A percentile compares a stretch with the other conserved stretches of the same genome.
Evolutionary conservation across 306 rosid species (phyloP).

Genomic region (Vicia sativa): DNA sequence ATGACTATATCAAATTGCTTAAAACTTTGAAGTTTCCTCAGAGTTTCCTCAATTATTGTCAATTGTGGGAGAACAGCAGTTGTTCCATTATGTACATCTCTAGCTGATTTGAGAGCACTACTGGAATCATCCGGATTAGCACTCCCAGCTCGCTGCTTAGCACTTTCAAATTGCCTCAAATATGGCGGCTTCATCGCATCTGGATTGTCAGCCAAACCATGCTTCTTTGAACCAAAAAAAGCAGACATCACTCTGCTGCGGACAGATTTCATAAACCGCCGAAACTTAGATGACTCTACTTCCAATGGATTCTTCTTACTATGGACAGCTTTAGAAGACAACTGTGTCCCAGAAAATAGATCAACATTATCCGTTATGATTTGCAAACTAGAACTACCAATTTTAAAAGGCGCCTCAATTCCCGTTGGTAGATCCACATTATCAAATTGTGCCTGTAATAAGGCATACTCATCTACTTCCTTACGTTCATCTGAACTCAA

Average conservation of each 20-base stretch:
- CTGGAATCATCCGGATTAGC: neutral
- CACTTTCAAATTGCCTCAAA: neutral
- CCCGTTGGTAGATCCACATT: conserved; percentile 74
- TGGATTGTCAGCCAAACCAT: conserved; percentile 17
- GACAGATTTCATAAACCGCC: conserved; percentile 48
- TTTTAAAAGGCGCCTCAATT: conserved; percentile 68
- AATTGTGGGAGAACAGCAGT: conserved; percentile 33
- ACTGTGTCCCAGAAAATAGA: conserved; percentile 34
- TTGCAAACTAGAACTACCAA: neutral
- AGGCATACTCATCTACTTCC: conserved; percentile 64
- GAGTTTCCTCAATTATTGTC: conserved; percentile 30
- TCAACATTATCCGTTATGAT: neutral
- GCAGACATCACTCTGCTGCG: conserved; percentile 50
- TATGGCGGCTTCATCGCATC: neutral
- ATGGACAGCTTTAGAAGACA: conserved; percentile 42
- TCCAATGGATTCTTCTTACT: conserved; percentile 52
- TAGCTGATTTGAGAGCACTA: conserved; percentile 43
- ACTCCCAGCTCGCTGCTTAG: neutral
- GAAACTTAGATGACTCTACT: conserved; percentile 50
- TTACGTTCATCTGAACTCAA: conserved; percentile 48
- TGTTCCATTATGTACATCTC: conserved; percentile 32
- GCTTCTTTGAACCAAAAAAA: conserved; percentile 33
- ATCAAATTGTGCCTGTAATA: conserved; percentile 75
- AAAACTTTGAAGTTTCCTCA: conserved; percentile 48
- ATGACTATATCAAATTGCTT: conserved; percentile 82